These are phyloP conservation scores for Aureobasidium mangrovei DNA, from an alignment of 2,329 filamentous ascomycete genomes.

Conservation along the genomic window DNA sequence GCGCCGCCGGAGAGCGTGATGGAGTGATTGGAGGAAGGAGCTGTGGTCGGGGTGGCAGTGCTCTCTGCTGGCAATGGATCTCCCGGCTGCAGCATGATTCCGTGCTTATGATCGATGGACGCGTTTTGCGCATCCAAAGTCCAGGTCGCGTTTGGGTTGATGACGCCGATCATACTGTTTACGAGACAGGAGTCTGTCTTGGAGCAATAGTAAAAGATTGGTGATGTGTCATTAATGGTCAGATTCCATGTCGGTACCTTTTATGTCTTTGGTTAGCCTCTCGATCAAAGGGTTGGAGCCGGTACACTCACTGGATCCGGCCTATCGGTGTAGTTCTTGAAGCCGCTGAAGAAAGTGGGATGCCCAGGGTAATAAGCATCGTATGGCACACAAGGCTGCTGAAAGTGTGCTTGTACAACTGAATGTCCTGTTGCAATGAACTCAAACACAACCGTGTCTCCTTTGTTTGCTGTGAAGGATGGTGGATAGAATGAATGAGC, in stretches of 20 bases:
- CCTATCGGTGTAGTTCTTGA: constrained; percentile 17
- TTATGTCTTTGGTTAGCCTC: not conserved
- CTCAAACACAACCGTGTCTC: constrained; percentile 34
- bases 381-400: constrained; percentile 33
- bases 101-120: constrained; percentile 16
- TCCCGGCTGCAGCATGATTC: constrained; percentile 30
- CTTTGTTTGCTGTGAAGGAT: constrained; percentile 29
- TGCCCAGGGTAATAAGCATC: constrained; percentile 19
- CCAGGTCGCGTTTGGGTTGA: constrained; percentile 48
- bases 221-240: constrained; percentile 51
- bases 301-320: not conserved
- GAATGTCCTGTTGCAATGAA: constrained; percentile 38
- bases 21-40: constrained; percentile 16
- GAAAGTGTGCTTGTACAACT: constrained; percentile 33
- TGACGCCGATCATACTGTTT: constrained; percentile 65
- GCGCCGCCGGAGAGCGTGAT: constrained; percentile 29
- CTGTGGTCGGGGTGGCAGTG: constrained; percentile 17
- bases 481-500: constrained; percentile 31
- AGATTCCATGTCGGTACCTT: constrained; percentile 24
- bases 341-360: constrained; percentile 21
- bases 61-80: constrained; percentile 33
- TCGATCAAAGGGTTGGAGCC: not conserved
- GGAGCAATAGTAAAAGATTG: constrained; percentile 63
- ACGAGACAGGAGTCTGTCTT: constrained; percentile 56
- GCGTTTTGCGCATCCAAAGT: constrained; percentile 22